These are phyloP conservation scores for Urochloa ruziziensis DNA, from an alignment of 176 grass and related monocot genomes.

Conservation along the genomic window DNA sequence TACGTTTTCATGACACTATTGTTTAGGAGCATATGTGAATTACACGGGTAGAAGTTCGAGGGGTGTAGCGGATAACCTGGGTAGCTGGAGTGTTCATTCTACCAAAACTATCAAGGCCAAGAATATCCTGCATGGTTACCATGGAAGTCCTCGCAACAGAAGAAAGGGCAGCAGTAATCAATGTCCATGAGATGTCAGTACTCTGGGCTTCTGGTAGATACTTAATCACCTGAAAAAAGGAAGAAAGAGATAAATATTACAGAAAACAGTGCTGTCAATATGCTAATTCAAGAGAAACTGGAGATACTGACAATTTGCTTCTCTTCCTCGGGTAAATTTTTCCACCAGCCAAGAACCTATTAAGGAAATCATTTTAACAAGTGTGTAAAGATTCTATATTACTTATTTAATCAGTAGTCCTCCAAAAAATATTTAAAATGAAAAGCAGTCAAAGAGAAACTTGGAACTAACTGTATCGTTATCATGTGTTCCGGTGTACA, in stretches of 20 bases:
- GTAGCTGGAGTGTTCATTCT: constrained; percentile 94
- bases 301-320: constrained; percentile 57
- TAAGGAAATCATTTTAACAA: constrained; percentile 4
- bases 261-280: not conserved
- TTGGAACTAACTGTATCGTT: constrained; percentile 78
- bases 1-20: not conserved
- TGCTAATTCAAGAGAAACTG: not conserved
- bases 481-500: constrained; percentile 97
- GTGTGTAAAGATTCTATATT: not conserved
- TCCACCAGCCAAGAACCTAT: constrained; percentile 88
- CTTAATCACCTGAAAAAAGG: constrained; percentile 56
- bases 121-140: constrained; percentile 83
- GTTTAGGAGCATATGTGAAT: not conserved
- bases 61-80: constrained; percentile 38
- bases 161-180: constrained; percentile 60
- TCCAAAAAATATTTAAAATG: not conserved
- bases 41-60: not conserved
- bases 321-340: constrained; percentile 60
- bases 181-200: constrained; percentile 57
- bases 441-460: not conserved
- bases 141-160: constrained; percentile 76
- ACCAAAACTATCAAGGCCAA: constrained; percentile 67
- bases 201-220: constrained; percentile 52
- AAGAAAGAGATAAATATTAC: not conserved
- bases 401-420: not conserved